Base-by-base conservation (phyloP, 352 stramenopile genomes). In the Pythium brassicae region DNA sequence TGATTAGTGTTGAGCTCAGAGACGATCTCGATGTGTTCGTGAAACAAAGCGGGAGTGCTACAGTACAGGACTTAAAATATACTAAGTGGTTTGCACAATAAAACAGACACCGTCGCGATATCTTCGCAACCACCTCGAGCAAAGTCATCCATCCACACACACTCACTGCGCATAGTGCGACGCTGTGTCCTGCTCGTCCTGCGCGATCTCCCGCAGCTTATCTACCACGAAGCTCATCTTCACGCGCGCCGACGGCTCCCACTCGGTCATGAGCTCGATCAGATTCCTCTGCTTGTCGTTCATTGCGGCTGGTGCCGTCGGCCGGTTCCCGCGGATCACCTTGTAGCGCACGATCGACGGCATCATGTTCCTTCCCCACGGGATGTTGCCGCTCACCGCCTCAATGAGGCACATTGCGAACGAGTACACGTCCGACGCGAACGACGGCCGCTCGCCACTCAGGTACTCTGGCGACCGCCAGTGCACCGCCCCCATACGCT, bases 381-480 rank as follows among this genome's bases (percentile, higher is more conserved):
- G 40, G 6, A 45, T 11, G 4, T 15, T 10, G 1, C 20, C 43
- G 23, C 43, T 48, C 22, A 48, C 43, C 17, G 17, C n/a, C 3
- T 53, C 47, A 27, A 53, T 29, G 29, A 58, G 50, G 35, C 52
- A 58, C 52, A 49, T 58, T 3, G 22, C 45, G 32, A 59, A 59
- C 43, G 53, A 51, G 44, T 52, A 59, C 27, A 59, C 44, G 45
- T 59, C 53, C 8, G 53, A 59, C 4, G 29, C 53, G 22, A 22
- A 52, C 1, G 43, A 53, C n/a, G 54, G 34, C 2, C 50, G 22
- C 3, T 17, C 50, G 32, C 34, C 34, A 10, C 2, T 2, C 22
- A 55, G 50, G 23, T 55, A 55, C 50, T 55, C 35, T 0, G 26
- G 5, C 1, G 32, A 45, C 47, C 32, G 4, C 48, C 48, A 54